These are phyloP conservation scores for Scleromitrula shiraiana DNA, from an alignment of 2,329 filamentous ascomycete species.

Conservation along the genomic window DNA sequence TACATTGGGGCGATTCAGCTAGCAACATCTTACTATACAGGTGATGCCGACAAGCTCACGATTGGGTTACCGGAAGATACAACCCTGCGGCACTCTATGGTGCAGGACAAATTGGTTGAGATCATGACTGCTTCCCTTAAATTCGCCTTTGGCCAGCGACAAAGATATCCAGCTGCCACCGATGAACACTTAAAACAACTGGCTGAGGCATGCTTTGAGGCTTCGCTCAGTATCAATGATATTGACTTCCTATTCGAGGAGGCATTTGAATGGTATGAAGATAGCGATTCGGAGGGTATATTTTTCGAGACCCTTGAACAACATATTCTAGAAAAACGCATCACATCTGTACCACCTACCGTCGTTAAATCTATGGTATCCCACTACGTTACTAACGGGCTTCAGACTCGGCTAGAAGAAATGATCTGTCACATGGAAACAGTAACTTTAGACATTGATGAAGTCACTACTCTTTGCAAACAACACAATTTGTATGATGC, in stretches of 20 bases:
- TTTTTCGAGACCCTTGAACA: constrained; percentile 87
- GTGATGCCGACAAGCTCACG: constrained; percentile 86
- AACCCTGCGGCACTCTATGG: constrained; percentile 65
- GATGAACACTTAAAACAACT: constrained; percentile 61
- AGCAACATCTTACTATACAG: constrained; percentile 86
- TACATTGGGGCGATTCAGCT: constrained; percentile 86
- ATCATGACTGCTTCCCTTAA: constrained; percentile 90
- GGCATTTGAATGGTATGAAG: constrained; percentile 84
- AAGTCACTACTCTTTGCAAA: constrained; percentile 84
- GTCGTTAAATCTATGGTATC: constrained; percentile 80
- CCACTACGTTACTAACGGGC: constrained; percentile 69
- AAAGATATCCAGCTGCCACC: constrained; percentile 37
- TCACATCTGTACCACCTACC: constrained; percentile 68
- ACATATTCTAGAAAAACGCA: constrained; percentile 71
- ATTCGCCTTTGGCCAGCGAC: constrained; percentile 69
- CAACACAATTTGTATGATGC: constrained; percentile 90
- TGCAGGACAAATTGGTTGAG: constrained; percentile 81
- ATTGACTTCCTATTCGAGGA: constrained; percentile 83
- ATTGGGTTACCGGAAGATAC: constrained; percentile 88
- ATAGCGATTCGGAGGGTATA: constrained; percentile 60
- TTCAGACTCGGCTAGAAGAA: constrained; percentile 77
- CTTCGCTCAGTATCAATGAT: constrained; percentile 71
- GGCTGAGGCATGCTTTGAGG: constrained; percentile 73
- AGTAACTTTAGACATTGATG: constrained; percentile 83
- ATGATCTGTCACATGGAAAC: constrained; percentile 92